Evolutionary conservation across 2,329 filamentous ascomycete species (phyloP).

Genomic region (Chaetomium strumarium): DNA sequence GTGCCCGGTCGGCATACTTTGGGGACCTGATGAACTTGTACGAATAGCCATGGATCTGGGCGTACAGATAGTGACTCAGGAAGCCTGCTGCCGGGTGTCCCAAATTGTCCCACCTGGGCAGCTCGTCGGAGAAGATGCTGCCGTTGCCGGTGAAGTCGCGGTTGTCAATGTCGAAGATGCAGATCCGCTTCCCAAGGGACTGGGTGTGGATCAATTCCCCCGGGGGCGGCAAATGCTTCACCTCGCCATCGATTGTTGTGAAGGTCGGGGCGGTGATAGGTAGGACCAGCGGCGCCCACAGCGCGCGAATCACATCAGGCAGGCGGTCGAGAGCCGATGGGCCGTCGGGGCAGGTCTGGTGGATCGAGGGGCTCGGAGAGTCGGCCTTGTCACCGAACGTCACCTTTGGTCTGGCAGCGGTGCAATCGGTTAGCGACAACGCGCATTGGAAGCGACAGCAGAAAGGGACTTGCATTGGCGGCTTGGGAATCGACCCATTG

Average conservation of each 20-base stretch:
- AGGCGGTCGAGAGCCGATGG: constrained; percentile 10
- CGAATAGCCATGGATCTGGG: constrained; percentile 42
- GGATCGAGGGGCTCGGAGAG: not conserved
- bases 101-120: constrained; percentile 35
- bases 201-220: constrained; percentile 29
- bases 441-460: not conserved
- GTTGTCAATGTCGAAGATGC: constrained; percentile 42
- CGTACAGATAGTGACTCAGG: constrained; percentile 41
- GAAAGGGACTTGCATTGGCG: constrained; percentile 13
- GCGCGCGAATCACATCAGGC: constrained; percentile 18
- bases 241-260: constrained; percentile 17
- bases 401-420: constrained; percentile 16
- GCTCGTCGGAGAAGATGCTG: constrained; percentile 31
- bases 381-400: constrained; percentile 3
- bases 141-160: constrained; percentile 33
- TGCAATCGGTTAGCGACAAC: not conserved
- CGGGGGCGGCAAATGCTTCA: constrained; percentile 16
- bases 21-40: constrained; percentile 41
- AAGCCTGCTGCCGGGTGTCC: constrained; percentile 37
- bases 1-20: constrained; percentile 35
- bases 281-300: constrained; percentile 22
- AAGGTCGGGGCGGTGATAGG: constrained; percentile 20
- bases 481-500: constrained; percentile 17
- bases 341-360: constrained; percentile 2
- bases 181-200: constrained; percentile 34